A percentile compares a stretch with the other conserved stretches of the same genome.
Conservation (phyloP, 2,329 filamentous ascomycete species). For the Penicillium nordicum region DNA sequence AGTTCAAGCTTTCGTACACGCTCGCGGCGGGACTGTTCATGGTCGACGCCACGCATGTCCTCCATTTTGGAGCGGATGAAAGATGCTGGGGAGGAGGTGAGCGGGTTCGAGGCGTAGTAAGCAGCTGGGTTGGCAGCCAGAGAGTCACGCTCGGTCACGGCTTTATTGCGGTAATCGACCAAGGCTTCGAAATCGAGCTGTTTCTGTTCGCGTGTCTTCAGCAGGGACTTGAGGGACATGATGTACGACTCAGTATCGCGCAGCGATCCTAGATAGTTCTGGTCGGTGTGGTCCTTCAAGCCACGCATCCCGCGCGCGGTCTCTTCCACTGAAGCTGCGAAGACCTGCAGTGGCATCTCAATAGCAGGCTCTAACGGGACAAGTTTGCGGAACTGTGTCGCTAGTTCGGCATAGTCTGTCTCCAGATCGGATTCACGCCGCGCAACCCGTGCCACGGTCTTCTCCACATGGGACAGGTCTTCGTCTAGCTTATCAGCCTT, state of each 20-base stretch:
- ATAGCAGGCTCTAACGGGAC: conserved; percentile 85
- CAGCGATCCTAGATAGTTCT: conserved; percentile 88
- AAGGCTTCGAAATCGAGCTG: conserved; percentile 96
- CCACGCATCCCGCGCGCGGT: conserved; percentile 71
- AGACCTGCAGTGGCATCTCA: conserved; percentile 75
- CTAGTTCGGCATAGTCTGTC: conserved; percentile 80
- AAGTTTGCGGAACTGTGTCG: conserved; percentile 91
- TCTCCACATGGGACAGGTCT: conserved; percentile 87
- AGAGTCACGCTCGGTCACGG: conserved; percentile 77
- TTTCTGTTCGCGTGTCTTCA: conserved; percentile 94
- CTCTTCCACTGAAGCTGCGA: conserved; percentile 81
- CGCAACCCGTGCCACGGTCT: conserved; percentile 87
- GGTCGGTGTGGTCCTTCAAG: conserved; percentile 89
- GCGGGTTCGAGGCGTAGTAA: conserved; percentile 53
- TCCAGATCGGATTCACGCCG: conserved; percentile 85
- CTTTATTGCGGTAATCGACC: conserved; percentile 92
- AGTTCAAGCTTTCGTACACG: conserved; percentile 86
- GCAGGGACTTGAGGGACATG: conserved; percentile 75
- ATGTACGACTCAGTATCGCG: conserved; percentile 96
- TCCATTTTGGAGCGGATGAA: conserved; percentile 94
- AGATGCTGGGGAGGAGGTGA: conserved; percentile 66
- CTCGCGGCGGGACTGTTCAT: conserved; percentile 85
- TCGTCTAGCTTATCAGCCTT: conserved; percentile 92
- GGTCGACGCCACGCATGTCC: conserved; percentile 93
- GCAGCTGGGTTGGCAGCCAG: conserved; percentile 63